phyloP scores from a whole-genome alignment of 2,329 filamentous ascomycete genomes.

The Trichoderma breve region DNA sequence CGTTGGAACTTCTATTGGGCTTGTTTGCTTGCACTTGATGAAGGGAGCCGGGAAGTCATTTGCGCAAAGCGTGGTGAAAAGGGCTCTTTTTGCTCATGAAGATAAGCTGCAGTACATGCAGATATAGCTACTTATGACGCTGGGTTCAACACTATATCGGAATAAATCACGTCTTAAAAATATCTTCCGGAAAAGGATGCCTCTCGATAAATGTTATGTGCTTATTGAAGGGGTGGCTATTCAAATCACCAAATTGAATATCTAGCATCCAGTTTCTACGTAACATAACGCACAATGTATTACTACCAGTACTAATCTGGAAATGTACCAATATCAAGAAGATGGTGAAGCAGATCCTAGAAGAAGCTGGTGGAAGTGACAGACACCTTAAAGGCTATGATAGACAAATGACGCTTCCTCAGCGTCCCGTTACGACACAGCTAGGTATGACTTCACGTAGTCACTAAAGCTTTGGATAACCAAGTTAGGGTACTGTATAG shows the following conservation, averaged over 20 bases:
- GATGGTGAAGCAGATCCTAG: not conserved
- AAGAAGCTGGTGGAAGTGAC: not conserved
- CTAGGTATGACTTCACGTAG: not conserved
- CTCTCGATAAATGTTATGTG: not conserved
- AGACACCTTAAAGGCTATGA: not conserved
- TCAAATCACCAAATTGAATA: not conserved
- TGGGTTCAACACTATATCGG: not conserved
- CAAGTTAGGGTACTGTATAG: not conserved
- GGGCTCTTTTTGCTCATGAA: not conserved
- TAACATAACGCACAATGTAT: not conserved
- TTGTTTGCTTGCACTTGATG: not conserved
- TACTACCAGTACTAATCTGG: not conserved
- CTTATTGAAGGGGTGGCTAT: not conserved
- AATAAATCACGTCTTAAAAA: not conserved
- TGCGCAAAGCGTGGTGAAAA: not conserved
- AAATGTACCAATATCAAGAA: not conserved
- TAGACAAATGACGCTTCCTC: not conserved
- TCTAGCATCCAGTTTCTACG: not conserved
- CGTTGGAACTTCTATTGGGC: not conserved
- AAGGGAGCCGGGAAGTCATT: not conserved
- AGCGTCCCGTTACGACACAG: not conserved
- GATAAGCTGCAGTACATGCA: not conserved
- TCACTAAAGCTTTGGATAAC: not conserved
- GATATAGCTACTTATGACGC: not conserved
- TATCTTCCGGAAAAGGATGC: not conserved